Conservation (phyloP, 73 alveolate species). For the Symbiodinium pilosum region DNA sequence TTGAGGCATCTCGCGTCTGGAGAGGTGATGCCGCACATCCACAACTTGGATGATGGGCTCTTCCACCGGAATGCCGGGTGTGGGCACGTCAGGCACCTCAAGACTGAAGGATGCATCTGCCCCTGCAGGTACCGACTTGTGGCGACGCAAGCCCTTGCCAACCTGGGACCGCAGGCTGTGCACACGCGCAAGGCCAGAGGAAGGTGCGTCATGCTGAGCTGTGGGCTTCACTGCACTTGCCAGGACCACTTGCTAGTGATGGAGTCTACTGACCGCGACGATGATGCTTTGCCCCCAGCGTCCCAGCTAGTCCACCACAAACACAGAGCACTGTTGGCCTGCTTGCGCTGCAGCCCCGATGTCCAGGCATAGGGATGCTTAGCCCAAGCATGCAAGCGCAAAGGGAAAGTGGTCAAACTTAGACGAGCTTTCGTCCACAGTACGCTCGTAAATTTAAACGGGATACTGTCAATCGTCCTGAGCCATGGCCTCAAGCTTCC, state of each 20-base stretch:
- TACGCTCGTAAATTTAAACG: too few species aligned
- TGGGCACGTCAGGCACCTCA: background rate
- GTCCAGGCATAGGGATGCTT: too few species aligned
- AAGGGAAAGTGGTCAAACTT: too few species aligned
- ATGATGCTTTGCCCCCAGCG: constrained; percentile 3
- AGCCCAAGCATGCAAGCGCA: too few species aligned
- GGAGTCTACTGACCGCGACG: constrained; percentile 90
- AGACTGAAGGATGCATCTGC: background rate
- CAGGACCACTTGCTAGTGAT: constrained; percentile 27
- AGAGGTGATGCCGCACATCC: constrained; percentile 78
- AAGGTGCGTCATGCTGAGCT: background rate
- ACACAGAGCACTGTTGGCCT: too few species aligned
- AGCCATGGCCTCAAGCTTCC: background rate
- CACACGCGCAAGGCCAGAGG: constrained; percentile 44
- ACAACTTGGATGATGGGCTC: constrained; percentile 79
- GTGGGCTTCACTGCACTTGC: too few species aligned
- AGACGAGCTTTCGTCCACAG: too few species aligned
- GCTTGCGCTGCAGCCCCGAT: too few species aligned
- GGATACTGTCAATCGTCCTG: too few species aligned
- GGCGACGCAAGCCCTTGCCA: constrained; percentile 55
- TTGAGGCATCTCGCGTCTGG: too few species aligned
- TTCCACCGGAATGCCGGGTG: constrained; percentile 79
- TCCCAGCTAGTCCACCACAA: too few species aligned
- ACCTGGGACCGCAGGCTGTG: constrained; percentile 73
- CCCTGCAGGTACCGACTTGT: constrained; percentile 56